Evolutionary conservation across 139 green algal genomes (phyloP).

Genomic region (Chlorella ohadii): DNA sequence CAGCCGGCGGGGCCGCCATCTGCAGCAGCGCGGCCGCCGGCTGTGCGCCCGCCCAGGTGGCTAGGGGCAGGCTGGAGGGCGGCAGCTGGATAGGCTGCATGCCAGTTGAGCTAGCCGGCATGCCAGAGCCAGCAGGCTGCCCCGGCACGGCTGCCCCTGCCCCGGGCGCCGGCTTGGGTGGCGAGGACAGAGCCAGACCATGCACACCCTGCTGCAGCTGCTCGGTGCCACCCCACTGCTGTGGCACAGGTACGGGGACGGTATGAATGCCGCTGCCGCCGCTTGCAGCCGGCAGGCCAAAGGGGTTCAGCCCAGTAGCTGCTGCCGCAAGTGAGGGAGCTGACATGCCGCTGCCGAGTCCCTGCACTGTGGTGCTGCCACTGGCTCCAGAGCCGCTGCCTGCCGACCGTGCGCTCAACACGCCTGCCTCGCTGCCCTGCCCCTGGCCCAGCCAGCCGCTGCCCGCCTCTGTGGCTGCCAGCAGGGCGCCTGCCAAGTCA

Average conservation of each 20-base stretch:
- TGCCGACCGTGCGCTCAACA: no score
- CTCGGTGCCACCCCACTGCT: not conserved
- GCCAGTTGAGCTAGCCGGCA: not conserved
- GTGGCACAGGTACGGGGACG: not conserved
- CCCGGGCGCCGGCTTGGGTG: not conserved
- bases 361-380: no score
- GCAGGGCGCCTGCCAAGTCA: not conserved
- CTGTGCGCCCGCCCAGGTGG: not conserved
- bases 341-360: not conserved
- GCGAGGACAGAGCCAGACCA: not conserved
- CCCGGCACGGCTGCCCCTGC: not conserved
- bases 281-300: not conserved
- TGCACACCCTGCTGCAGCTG: not conserved
- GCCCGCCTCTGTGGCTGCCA: not conserved
- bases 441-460: not conserved
- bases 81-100: not conserved
- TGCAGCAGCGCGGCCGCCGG: not conserved
- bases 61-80: conserved; percentile 7
- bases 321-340: not conserved
- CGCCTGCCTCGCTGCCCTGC: no score
- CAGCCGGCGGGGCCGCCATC: not conserved
- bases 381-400: no score
- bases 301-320: not conserved
- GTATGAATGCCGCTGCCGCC: not conserved
- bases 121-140: not conserved